Percentiles rank a stretch among this genome's conserved stretches.
Evolutionary conservation across 1,139 yeast species (phyloP).

Genomic region (Debaryomyces fabryi): DNA sequence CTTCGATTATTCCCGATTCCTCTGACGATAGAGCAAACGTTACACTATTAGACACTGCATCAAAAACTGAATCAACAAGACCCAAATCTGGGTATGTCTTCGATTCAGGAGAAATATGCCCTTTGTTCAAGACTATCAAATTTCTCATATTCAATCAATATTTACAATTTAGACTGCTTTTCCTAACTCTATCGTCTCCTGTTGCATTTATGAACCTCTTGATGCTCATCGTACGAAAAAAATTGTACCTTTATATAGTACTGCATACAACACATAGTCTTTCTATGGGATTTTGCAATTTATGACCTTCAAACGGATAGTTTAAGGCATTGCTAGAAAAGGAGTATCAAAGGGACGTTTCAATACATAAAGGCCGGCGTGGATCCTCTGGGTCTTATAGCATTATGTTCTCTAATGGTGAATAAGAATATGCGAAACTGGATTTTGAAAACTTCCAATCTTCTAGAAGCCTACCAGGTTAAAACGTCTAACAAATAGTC

Average conservation of each 20-base stretch:
- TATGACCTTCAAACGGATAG: not conserved
- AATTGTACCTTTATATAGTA: not conserved
- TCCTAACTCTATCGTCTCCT: not conserved
- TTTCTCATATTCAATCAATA: constrained; percentile 49
- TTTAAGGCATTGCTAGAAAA: not conserved
- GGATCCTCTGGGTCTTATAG: not conserved
- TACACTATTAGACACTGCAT: constrained; percentile 72
- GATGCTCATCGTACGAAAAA: constrained; percentile 11
- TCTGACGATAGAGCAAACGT: constrained; percentile 66
- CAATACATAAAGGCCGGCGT: not conserved
- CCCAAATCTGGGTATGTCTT: constrained; percentile 63
- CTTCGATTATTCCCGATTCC: constrained; percentile 57
- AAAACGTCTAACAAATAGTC: not conserved
- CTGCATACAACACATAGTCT: not conserved
- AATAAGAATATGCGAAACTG: not conserved
- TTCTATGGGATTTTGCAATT: not conserved
- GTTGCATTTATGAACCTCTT: not conserved
- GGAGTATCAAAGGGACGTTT: not conserved
- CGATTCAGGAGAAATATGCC: constrained; percentile 51
- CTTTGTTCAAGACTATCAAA: constrained; percentile 58
- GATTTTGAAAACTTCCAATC: not conserved
- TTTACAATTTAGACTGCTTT: not conserved
- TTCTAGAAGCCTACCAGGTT: not conserved
- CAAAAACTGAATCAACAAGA: constrained; percentile 66
- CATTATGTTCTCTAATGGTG: not conserved